Evolutionary conservation across 495 filamentous ascomycete species (phyloP).

Genomic region (Talaromyces trachyspermus): DNA sequence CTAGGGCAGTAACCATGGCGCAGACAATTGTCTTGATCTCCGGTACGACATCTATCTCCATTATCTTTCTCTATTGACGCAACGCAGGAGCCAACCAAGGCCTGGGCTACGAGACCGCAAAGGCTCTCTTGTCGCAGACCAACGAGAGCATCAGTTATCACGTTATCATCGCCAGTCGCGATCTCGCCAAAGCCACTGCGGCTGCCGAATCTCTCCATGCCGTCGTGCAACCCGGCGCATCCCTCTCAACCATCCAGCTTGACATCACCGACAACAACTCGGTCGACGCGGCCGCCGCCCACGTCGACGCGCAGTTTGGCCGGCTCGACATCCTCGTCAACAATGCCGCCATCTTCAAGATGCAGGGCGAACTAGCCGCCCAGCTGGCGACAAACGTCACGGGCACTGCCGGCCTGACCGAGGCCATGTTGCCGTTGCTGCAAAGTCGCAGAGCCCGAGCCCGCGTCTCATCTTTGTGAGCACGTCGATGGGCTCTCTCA

Average conservation of each 20-base stretch:
- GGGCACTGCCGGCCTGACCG: conserved; percentile 24
- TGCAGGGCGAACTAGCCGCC: conserved; percentile 18
- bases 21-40: not conserved
- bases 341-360: conserved; percentile 25
- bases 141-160: conserved; percentile 15
- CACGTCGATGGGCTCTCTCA: conserved; percentile 25
- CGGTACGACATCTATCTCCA: too few relatives aligned
- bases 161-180: conserved; percentile 21
- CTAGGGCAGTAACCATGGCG: not conserved
- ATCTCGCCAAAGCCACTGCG: conserved; percentile 13
- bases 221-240: not conserved
- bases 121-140: conserved; percentile 11
- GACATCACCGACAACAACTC: conserved; percentile 21
- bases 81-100: conserved; percentile 22
- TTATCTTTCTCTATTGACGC: not conserved
- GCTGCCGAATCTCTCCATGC: conserved; percentile 13
- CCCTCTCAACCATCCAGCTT: conserved; percentile 9
- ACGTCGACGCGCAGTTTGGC: conserved; percentile 13
- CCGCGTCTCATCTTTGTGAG: conserved; percentile 31
- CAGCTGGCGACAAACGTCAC: conserved; percentile 33
- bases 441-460: conserved; percentile 21
- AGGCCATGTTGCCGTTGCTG: conserved; percentile 31
- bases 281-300: conserved; percentile 15
- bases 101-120: conserved; percentile 20
- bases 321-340: conserved; percentile 25